phyloP scores from a whole-genome alignment of 176 grass and related monocot genomes.

The Hordeum marinum region DNA sequence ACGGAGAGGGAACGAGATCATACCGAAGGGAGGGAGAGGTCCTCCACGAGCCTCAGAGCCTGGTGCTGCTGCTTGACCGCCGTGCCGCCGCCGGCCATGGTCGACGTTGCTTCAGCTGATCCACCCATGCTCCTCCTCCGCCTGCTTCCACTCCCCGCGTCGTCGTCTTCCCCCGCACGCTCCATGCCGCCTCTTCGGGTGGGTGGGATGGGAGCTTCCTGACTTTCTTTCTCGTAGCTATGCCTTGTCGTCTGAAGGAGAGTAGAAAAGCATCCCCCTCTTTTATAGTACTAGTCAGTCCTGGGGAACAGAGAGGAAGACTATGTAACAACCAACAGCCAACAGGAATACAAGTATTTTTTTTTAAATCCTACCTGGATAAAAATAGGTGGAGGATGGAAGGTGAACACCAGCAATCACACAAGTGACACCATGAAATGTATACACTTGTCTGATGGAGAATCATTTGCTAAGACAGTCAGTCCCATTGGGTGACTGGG shows the following conservation, averaged over 20 bases:
- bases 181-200: constrained; percentile 20
- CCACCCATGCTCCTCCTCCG: constrained; percentile 13
- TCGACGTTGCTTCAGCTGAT: constrained; percentile 13
- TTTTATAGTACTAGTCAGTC: constrained; percentile 19
- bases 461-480: neutral
- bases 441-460: constrained; percentile 1
- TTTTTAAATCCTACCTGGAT: neutral
- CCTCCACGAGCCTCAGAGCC: constrained; percentile 67
- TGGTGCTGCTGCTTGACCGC: constrained; percentile 47
- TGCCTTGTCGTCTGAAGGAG: constrained; percentile 19
- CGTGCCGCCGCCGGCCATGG: constrained; percentile 22
- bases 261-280: constrained; percentile 2
- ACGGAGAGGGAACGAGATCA: constrained; percentile 3
- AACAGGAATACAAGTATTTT: neutral
- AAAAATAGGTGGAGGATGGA: constrained; percentile 21
- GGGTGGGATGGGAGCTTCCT: constrained; percentile 1
- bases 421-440: constrained; percentile 2
- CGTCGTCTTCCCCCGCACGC: constrained; percentile 31
- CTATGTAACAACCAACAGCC: neutral
- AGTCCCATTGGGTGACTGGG: constrained; percentile 5
- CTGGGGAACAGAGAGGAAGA: neutral
- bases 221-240: neutral
- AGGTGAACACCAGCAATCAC: constrained; percentile 23
- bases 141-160: constrained; percentile 8
- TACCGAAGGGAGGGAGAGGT: constrained; percentile 85